phyloP scores from a whole-genome alignment of 75 land plant genomes.

The Pinus albicaulis region DNA sequence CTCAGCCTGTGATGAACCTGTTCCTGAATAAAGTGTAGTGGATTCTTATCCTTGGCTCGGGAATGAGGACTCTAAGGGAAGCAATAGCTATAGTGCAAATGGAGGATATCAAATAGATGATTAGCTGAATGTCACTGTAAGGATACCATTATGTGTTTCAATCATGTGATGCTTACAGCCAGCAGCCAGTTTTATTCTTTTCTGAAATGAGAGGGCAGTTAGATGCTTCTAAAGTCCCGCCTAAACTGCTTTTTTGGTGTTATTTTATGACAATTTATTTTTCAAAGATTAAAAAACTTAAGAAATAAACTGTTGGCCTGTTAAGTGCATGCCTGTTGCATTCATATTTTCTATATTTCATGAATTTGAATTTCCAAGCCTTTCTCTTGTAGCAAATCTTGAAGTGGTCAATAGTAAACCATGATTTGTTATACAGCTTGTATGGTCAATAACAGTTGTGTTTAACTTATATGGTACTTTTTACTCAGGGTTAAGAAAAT shows the following conservation, averaged over 20 bases:
- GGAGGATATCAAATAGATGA: neutral
- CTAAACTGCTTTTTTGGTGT: neutral
- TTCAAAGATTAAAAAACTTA: neutral
- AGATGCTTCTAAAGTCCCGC: neutral
- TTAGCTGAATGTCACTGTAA: neutral
- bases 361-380: slow-evolving; percentile 4
- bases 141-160: neutral
- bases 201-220: neutral
- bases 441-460: neutral
- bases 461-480: neutral
- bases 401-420: neutral
- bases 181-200: neutral
- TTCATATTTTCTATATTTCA: neutral
- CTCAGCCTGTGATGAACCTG: too few relatives aligned
- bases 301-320: neutral
- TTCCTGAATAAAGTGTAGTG: too few relatives aligned
- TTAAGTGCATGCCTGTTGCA: neutral
- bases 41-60: too few relatives aligned
- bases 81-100: too few relatives aligned
- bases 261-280: neutral
- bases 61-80: too few relatives aligned
- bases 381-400: neutral
- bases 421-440: neutral
- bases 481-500: neutral
- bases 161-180: neutral